Base-by-base conservation (phyloP, 2,329 filamentous ascomycete genomes). In the Claviceps spartinae region DNA sequence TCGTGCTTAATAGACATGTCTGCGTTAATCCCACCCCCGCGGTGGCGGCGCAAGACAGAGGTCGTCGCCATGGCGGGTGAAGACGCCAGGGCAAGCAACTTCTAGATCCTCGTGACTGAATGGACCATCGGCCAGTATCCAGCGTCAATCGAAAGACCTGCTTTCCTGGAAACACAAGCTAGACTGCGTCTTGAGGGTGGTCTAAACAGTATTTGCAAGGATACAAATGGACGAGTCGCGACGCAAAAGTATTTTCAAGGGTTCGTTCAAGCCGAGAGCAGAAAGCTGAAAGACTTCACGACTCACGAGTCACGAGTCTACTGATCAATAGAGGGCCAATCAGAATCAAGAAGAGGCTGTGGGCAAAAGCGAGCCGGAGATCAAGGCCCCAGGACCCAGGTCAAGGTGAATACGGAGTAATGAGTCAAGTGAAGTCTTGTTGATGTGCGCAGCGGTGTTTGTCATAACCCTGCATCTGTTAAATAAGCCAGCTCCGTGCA, bases 1-100 rank as follows among this genome's bases (percentile, higher is more conserved):
- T 66, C 63, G 44, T 38, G 54, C 48, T 66, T 66, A 47, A 65
- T 48, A 38, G 14, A 41, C 26, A 18, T 5, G 5, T 41, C 30
- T 5, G 18, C 13, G 2, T 41, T 22, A 11, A 8, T 20, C 16
- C 22, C 42, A 9, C 49, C 42, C 9, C 49, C 42, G 14, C 49
- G 52, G 30, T 54, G 49, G 11, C 52, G 52, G 2, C 49, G 52
- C 26, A 34, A 6, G 18, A 22, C 5, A 24, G 38, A 9, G 16
- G 48, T 38, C 4, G 38, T 22, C 4, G 38, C n/a, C 48, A 54
- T 51, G 44, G 24, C 18, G 42, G 22, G 16, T 4, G 34, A 22
- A 45, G 34, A 20, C 42, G 20, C 18, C 34, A 11, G 16, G 8
- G 36, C 22, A n/a, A 43, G 40, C 40, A 40, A 22, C 34, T 40